Percentiles rank a stretch among this genome's conserved stretches.
Conservation (phyloP, 176 grass and related monocot species). For the Rhynchospora pubera region DNA sequence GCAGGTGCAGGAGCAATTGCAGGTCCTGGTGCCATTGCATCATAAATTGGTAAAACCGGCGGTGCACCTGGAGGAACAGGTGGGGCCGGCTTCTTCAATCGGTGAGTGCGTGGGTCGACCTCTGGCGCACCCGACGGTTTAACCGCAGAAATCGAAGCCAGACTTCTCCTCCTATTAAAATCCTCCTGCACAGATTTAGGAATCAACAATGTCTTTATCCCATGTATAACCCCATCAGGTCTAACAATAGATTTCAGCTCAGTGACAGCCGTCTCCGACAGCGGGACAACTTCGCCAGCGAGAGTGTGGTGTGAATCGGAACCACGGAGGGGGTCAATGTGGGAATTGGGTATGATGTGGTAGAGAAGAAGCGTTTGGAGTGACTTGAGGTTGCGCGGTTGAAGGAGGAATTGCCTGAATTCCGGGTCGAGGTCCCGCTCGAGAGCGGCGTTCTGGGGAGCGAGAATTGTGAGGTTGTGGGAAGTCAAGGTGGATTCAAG, state of each 20-base stretch:
- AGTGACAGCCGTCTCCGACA: slow-evolving; percentile 15
- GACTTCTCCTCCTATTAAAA: slow-evolving; percentile 69
- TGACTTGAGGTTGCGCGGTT: slow-evolving; percentile 57
- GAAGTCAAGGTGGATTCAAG: slow-evolving; percentile 51
- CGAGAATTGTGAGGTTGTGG: slow-evolving; percentile 70
- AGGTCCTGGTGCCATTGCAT: slow-evolving; percentile 49
- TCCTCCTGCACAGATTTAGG: slow-evolving; percentile 64
- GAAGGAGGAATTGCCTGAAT: slow-evolving; percentile 77
- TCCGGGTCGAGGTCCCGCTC: slow-evolving; percentile 73
- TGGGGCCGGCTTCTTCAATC: slow-evolving; percentile 57
- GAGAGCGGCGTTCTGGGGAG: slow-evolving; percentile 58
- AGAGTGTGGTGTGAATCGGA: slow-evolving; percentile 31
- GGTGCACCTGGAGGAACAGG: slow-evolving; percentile 32
- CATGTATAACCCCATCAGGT: slow-evolving; percentile 63
- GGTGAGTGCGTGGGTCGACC: slow-evolving; percentile 61
- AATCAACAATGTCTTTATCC: slow-evolving; percentile 51
- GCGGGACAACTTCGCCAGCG: slow-evolving; percentile 38
- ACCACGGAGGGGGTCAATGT: slow-evolving; percentile 12
- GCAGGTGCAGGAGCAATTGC: slow-evolving; percentile 54
- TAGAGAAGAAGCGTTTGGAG: slow-evolving; percentile 57
- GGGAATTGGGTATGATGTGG: slow-evolving; percentile 54
- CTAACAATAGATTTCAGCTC: slow-evolving; percentile 36
- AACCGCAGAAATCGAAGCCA: slow-evolving; percentile 48
- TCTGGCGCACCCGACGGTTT: slow-evolving; percentile 54
- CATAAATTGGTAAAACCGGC: slow-evolving; percentile 40